Evolutionary conservation across 2,329 filamentous ascomycete genomes (phyloP).

Genomic region (Stagonosporopsis tanaceti): DNA sequence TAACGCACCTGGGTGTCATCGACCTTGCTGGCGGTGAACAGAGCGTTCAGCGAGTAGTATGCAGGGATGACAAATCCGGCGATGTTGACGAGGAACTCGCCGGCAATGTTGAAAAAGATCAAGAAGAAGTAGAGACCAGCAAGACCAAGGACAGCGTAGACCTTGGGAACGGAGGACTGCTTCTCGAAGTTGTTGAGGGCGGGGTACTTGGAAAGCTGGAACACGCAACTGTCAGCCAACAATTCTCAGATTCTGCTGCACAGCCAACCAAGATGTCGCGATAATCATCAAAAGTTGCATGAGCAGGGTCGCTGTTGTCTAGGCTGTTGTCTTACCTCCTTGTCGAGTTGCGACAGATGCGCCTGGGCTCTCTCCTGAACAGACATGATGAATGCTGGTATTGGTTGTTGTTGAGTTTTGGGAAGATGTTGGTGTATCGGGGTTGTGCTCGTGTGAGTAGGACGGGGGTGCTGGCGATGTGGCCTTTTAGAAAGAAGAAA

Average conservation of each 20-base stretch:
- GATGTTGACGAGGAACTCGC: slow-evolving; percentile 86
- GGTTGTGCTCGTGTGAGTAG: slow-evolving; percentile 22
- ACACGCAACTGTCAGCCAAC: slow-evolving; percentile 35
- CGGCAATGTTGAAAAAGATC: slow-evolving; percentile 90
- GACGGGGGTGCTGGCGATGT: slow-evolving; percentile 23
- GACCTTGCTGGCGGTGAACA: slow-evolving; percentile 74
- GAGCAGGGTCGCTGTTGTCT: not conserved
- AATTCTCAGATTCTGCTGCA: slow-evolving; percentile 1
- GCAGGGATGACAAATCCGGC: slow-evolving; percentile 83
- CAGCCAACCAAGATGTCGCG: not conserved
- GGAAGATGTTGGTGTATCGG: slow-evolving; percentile 5
- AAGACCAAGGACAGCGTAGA: slow-evolving; percentile 80
- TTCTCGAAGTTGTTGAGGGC: slow-evolving; percentile 85
- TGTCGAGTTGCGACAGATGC: slow-evolving; percentile 81
- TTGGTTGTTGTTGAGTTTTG: not conserved
- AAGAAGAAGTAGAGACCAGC: slow-evolving; percentile 86
- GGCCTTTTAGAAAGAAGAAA: slow-evolving; percentile 22
- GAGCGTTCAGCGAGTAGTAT: slow-evolving; percentile 82
- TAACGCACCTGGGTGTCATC: slow-evolving; percentile 81
- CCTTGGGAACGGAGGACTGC: slow-evolving; percentile 83
- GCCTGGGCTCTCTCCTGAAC: slow-evolving; percentile 79
- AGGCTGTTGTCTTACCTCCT: slow-evolving; percentile 69
- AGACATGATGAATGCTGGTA: slow-evolving; percentile 65
- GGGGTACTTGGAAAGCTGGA: slow-evolving; percentile 85
- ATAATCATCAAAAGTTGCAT: not conserved